A percentile compares a stretch with the other conserved stretches of the same genome.
Evolutionary conservation across 177 flowering plant species (phyloP).

Genomic region (Telopea speciosissima): DNA sequence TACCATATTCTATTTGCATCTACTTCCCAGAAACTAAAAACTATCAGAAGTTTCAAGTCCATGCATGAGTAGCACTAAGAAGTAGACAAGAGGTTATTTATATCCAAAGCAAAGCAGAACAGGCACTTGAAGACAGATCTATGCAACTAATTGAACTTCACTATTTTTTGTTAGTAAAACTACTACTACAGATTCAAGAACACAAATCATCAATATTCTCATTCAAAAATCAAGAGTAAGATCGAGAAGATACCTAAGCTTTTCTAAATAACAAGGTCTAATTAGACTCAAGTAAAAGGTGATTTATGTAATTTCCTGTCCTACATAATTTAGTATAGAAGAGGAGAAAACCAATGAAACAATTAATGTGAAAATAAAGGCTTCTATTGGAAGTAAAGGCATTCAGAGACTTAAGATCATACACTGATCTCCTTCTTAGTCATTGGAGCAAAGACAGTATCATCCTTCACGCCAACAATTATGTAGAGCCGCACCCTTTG

Average conservation of each 20-base stretch:
- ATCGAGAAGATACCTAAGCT: neutral
- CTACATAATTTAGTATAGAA: neutral
- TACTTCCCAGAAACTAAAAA: neutral
- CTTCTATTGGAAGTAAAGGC: neutral
- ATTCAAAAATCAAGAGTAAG: neutral
- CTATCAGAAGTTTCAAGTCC: neutral
- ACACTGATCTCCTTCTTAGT: conserved; percentile 99
- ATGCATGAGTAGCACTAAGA: neutral
- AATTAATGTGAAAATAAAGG: no score
- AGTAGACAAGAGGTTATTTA: neutral
- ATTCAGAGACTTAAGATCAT: conserved; percentile 11
- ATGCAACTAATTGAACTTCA: neutral
- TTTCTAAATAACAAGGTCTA: neutral
- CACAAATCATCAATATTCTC: neutral
- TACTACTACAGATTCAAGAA: neutral
- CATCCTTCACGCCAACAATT: conserved; percentile 80
- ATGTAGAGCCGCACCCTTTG: conserved; percentile 92
- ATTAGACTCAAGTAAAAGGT: neutral
- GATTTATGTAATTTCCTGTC: neutral
- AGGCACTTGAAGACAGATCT: neutral
- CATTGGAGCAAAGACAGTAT: conserved; percentile 84
- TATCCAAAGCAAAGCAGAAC: neutral
- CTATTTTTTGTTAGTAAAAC: neutral
- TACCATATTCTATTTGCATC: neutral
- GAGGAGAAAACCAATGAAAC: neutral